Percentiles rank a stretch among this genome's conserved stretches.
Evolutionary conservation across 345 rosid species (phyloP).

Genomic region (Eucalyptus sp.): DNA sequence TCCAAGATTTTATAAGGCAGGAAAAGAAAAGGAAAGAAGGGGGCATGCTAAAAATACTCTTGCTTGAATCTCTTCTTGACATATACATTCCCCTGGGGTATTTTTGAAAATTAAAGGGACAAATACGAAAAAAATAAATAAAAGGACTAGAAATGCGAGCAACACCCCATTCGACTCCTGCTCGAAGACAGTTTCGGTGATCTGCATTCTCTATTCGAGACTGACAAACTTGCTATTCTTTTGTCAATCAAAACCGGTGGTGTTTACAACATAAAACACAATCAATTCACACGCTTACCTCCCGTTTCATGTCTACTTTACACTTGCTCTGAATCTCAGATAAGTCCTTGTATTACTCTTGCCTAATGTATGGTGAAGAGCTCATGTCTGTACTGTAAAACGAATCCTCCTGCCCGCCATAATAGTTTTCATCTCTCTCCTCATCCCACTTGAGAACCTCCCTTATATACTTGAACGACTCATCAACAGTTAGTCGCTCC

Average conservation of each 20-base stretch:
- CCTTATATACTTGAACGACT: slow-evolving; percentile 82
- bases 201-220: background rate
- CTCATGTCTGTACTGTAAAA: slow-evolving; percentile 90
- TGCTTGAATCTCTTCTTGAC: background rate
- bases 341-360: background rate
- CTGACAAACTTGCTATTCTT: background rate
- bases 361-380: slow-evolving; percentile 46
- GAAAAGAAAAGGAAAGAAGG: background rate
- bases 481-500: slow-evolving; percentile 61
- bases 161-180: background rate
- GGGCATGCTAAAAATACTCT: background rate
- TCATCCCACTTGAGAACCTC: slow-evolving; percentile 98
- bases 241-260: background rate
- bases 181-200: background rate
- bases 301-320: background rate
- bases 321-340: background rate
- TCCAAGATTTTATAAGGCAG: background rate
- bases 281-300: background rate
- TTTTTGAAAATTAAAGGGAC: background rate
- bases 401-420: slow-evolving; percentile 71
- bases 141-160: background rate
- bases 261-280: background rate
- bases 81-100: background rate
- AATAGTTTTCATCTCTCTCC: slow-evolving; percentile 75
- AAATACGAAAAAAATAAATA: background rate